Evolutionary conservation across 2,329 filamentous ascomycete genomes (phyloP).

Genomic region (Pseudogymnoascus sp.): DNA sequence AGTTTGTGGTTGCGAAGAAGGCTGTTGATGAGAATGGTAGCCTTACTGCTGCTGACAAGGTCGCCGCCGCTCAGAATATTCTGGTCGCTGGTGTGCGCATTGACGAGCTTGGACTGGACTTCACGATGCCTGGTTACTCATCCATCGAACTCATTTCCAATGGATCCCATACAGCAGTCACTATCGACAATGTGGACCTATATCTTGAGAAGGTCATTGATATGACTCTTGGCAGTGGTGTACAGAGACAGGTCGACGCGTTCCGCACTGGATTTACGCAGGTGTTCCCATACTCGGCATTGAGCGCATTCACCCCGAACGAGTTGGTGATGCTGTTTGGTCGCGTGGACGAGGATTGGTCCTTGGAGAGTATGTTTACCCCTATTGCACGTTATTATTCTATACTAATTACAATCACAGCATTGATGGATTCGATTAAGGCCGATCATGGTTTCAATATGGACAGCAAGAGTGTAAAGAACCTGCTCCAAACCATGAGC

Average conservation of each 20-base stretch:
- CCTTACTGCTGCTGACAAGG: conserved; percentile 62
- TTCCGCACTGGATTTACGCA: conserved; percentile 89
- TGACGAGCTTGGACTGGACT: conserved; percentile 86
- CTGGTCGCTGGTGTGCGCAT: conserved; percentile 67
- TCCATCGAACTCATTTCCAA: conserved; percentile 71
- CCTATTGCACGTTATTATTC: not conserved
- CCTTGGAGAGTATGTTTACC: conserved; percentile 73
- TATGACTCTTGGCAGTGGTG: conserved; percentile 81
- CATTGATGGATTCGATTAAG: conserved; percentile 96
- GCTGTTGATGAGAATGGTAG: conserved; percentile 64
- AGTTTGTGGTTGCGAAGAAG: conserved; percentile 76
- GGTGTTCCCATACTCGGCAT: conserved; percentile 88
- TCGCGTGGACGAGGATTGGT: conserved; percentile 90
- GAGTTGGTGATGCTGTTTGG: conserved; percentile 95
- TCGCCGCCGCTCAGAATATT: conserved; percentile 59
- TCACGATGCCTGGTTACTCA: conserved; percentile 87
- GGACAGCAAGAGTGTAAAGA: conserved; percentile 92
- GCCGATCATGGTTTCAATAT: conserved; percentile 98
- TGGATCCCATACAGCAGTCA: conserved; percentile 68
- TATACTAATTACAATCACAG: conserved; percentile 37
- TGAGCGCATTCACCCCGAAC: conserved; percentile 89
- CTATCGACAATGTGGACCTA: conserved; percentile 80
- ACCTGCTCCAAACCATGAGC: conserved; percentile 90
- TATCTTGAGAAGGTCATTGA: conserved; percentile 90
- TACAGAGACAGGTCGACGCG: conserved; percentile 80